phyloP scores from a whole-genome alignment of 208 protist species.

The Hexamita inflata region DNA sequence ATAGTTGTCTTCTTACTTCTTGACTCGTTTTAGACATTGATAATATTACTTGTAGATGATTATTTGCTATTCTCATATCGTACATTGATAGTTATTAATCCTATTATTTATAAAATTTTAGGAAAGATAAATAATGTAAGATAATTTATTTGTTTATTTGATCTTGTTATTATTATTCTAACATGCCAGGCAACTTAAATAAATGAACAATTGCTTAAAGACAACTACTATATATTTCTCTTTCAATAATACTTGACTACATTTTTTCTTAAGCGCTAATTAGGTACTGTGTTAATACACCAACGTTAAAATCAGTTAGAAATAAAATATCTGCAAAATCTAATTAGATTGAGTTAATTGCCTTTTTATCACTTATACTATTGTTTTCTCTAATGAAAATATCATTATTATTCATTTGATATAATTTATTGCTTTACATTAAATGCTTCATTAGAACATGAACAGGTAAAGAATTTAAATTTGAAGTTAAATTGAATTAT shows the following conservation, averaged over 20 bases:
- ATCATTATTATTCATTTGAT: background rate
- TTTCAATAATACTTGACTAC: background rate
- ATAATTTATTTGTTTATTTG: background rate
- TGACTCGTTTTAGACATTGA: background rate
- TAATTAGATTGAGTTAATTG: background rate
- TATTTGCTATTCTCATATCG: background rate
- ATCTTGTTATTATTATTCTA: background rate
- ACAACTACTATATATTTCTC: background rate
- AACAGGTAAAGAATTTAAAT: background rate
- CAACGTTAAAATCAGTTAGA: background rate
- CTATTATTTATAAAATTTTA: background rate
- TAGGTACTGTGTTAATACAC: background rate
- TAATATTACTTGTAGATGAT: background rate
- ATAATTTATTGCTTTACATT: background rate
- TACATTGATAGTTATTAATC: background rate
- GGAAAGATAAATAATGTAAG: background rate
- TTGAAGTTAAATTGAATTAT: background rate
- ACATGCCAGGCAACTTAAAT: background rate
- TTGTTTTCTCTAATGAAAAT: background rate
- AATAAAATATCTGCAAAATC: background rate
- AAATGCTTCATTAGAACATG: background rate
- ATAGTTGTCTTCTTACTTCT: background rate
- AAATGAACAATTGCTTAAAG: background rate
- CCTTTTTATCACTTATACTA: background rate
- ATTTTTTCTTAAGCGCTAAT: background rate